Evolutionary conservation across 1,284 basidiomycete genomes (phyloP).

Genomic region (Ganoderma meredithae): DNA sequence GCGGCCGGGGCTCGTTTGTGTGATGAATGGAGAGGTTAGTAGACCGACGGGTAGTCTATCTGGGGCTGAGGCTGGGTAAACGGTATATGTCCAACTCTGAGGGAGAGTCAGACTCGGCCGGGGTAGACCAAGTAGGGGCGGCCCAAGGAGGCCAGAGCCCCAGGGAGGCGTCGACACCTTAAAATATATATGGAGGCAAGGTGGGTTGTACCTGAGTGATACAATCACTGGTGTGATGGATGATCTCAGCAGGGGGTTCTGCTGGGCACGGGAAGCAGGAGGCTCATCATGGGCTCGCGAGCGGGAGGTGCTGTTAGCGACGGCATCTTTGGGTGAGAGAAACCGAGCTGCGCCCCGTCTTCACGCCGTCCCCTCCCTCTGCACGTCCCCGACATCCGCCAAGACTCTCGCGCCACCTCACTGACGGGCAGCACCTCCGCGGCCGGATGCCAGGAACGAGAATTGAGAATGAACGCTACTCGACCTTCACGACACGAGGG

Average conservation of each 20-base stretch:
- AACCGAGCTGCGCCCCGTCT: conserved; percentile 18
- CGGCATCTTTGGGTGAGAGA: conserved; percentile 25
- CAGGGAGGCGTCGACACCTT: neutral
- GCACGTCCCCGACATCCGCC: conserved; percentile 28
- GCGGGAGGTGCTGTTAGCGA: conserved; percentile 29
- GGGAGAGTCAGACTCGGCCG: neutral
- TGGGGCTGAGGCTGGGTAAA: neutral
- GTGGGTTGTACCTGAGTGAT: conserved; percentile 30
- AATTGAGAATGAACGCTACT: conserved; percentile 30
- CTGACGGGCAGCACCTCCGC: conserved; percentile 21
- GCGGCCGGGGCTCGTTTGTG: conserved; percentile 23
- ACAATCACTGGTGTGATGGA: conserved; percentile 32
- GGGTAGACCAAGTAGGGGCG: neutral
- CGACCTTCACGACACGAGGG: conserved; percentile 24
- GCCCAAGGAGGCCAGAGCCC: neutral
- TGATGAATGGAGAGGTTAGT: conserved; percentile 18
- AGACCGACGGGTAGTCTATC: neutral
- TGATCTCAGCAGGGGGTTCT: conserved; percentile 27
- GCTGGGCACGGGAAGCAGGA: conserved; percentile 30
- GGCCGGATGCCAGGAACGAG: conserved; percentile 26
- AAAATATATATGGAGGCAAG: conserved; percentile 23
- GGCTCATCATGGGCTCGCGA: conserved; percentile 23
- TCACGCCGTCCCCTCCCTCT: conserved; percentile 31
- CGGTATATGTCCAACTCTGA: neutral
- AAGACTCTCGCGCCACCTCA: conserved; percentile 18